Base-by-base conservation (phyloP, 192 early-diverging fungal species). In the Coemansia reversa region DNA sequence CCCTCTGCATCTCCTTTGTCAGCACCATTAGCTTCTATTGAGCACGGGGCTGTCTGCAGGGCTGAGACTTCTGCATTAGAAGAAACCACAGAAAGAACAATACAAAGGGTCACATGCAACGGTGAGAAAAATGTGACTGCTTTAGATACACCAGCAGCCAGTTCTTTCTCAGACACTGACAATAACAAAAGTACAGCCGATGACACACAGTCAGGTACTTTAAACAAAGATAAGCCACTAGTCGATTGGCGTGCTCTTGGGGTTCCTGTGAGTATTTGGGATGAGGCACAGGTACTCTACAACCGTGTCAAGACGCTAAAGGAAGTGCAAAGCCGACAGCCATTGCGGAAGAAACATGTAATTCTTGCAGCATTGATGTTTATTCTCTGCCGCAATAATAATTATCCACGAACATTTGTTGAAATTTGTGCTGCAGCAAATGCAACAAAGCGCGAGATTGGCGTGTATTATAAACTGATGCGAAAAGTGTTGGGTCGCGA, bases 311-410 rank as follows among this genome's bases (percentile, higher is more conserved):
- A 87, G 60, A 70, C 75, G 18, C 62, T 84, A 53, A 86, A 86
- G 65, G 83, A 83, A 29, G 83, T 88, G 62, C 85, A 87, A 65
- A 88, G 87, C 71, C 73, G 87, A 16, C 87, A 88, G 64, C 87
- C 87, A 28, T 71, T 84, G 20, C 82, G 86, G 11, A 87, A 85
- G 75, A 75, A 84, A 19, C 81, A 85, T 45, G 84, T 84, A 11
- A 88, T 88, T 32, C 75, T 87, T 25, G 87, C 86, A 0, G 84
- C 87, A 1, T 75, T 88, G 4, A 70, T 87, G 50, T 84, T 84
- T 19, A 87, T 86, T 55, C 71, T 86, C 50, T 88, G 87, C 35
- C 79, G 87, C 4, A 70, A 73, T 57, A 79, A 83, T 51, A 81
- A 80, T 8, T 77, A 83, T 18, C 86, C 87, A 3, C 79, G 87